phyloP scores from a whole-genome alignment of 192 early-diverging fungal genomes.

The Paraglomus occultum region DNA sequence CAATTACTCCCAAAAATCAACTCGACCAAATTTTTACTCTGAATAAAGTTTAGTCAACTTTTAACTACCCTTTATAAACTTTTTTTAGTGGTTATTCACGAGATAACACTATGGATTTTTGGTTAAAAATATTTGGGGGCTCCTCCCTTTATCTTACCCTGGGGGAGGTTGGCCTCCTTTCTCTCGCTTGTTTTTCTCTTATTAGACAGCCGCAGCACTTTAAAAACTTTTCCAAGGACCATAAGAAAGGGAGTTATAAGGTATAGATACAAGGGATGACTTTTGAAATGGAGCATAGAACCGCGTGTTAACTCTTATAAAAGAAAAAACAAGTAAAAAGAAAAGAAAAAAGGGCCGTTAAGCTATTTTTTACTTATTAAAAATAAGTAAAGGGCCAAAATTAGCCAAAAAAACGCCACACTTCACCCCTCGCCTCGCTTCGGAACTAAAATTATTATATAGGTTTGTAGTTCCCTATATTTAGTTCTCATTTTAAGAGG shows the following conservation, averaged over 20 bases:
- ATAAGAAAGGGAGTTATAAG: not conserved
- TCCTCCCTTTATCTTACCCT: not conserved
- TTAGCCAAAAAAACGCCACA: not conserved
- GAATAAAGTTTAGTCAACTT: conserved; percentile 11
- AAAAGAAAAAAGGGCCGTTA: conserved; percentile 10
- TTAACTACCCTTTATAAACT: conserved; percentile 13
- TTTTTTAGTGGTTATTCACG: conserved; percentile 11
- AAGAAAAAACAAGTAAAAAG: conserved; percentile 14
- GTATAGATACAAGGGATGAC: not conserved
- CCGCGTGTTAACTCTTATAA: not conserved
- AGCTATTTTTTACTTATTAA: conserved; percentile 7
- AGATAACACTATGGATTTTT: conserved; percentile 13
- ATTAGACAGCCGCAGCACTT: not conserved
- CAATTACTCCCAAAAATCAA: too few species aligned
- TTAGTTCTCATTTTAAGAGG: conserved; percentile 21
- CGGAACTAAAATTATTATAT: conserved; percentile 7
- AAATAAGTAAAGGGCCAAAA: conserved; percentile 3
- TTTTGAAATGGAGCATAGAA: conserved; percentile 7
- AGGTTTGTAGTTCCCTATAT: not conserved
- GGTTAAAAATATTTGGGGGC: conserved; percentile 18
- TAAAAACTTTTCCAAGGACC: conserved; percentile 16
- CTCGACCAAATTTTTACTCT: not conserved
- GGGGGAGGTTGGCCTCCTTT: not conserved
- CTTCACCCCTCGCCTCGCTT: conserved; percentile 9
- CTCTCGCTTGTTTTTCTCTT: not conserved